phyloP scores from a whole-genome alignment of 441 rosid genomes.

The Arabidopsis hybrid region DNA sequence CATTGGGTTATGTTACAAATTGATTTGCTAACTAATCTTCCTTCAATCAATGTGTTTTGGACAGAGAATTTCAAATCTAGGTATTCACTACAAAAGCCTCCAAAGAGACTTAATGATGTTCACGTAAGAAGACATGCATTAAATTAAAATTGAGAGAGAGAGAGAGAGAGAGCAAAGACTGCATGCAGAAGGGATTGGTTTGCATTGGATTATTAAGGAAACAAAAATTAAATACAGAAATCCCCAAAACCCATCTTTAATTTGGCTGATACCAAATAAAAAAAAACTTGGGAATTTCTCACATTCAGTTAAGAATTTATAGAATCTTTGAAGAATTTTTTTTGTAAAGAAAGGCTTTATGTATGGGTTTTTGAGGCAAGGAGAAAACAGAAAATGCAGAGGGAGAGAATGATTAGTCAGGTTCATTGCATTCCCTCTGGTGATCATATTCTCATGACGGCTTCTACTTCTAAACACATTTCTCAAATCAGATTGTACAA shows the following conservation, averaged over 20 bases:
- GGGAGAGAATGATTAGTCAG: conserved; percentile 45
- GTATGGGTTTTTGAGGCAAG: conserved; percentile 23
- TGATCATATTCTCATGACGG: conserved; percentile 43
- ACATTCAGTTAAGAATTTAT: conserved; percentile 5
- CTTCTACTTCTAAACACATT: conserved; percentile 47
- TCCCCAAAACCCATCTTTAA: conserved; percentile 26
- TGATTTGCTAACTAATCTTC: too few relatives aligned
- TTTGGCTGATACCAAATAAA: conserved; percentile 31
- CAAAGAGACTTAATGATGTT: too few relatives aligned
- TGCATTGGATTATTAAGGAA: conserved; percentile 23
- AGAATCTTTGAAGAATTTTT: background rate
- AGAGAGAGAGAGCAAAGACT: conserved; percentile 41
- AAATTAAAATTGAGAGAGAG: background rate
- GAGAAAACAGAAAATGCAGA: conserved; percentile 35
- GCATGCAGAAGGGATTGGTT: conserved; percentile 33
- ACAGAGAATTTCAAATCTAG: too few relatives aligned
- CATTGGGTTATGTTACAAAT: too few relatives aligned
- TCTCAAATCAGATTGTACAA: conserved; percentile 58
- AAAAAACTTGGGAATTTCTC: background rate
- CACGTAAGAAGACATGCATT: too few relatives aligned
- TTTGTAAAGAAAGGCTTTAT: conserved; percentile 21
- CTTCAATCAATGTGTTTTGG: too few relatives aligned
- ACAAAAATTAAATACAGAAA: background rate
- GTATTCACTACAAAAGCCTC: too few relatives aligned
- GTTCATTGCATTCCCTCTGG: conserved; percentile 45